Percentiles rank a stretch among this genome's conserved stretches.
Evolutionary conservation across 2,329 filamentous ascomycete species (phyloP).

Genomic region (Neofusicoccum parvum): DNA sequence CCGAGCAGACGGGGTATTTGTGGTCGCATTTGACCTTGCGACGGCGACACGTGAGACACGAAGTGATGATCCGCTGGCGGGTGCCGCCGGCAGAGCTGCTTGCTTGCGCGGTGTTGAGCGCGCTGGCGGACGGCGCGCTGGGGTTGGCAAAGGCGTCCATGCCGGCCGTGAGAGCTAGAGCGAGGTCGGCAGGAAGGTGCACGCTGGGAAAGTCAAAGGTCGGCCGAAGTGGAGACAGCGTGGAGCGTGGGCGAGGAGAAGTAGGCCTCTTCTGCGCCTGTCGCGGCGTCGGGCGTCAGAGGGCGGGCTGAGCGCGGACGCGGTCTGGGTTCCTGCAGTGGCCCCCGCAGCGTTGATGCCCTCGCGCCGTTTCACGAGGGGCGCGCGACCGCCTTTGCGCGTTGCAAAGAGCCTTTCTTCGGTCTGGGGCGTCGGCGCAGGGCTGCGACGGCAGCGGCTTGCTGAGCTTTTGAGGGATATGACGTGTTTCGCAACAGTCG

Average conservation of each 20-base stretch:
- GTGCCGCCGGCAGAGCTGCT: slow-evolving; percentile 5
- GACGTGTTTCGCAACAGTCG: not conserved
- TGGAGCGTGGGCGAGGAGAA: not conserved
- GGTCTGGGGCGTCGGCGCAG: slow-evolving; percentile 4
- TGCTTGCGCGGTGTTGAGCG: not conserved
- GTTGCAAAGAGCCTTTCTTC: not conserved
- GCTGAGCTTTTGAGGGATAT: not conserved
- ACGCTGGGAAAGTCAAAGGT: not conserved
- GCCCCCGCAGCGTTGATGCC: slow-evolving; percentile 15
- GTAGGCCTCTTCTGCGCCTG: not conserved
- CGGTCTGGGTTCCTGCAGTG: slow-evolving; percentile 4
- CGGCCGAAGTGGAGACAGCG: slow-evolving; percentile 5
- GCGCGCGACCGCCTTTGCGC: slow-evolving; percentile 2
- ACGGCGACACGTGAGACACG: slow-evolving; percentile 41
- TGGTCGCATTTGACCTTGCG: slow-evolving; percentile 44
- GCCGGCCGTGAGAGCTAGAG: not conserved
- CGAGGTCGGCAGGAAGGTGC: not conserved
- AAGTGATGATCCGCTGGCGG: slow-evolving; percentile 41
- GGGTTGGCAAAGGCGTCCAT: slow-evolving; percentile 14
- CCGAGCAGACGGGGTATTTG: slow-evolving; percentile 40
- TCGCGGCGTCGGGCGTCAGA: slow-evolving; percentile 6
- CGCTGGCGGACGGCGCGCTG: not conserved
- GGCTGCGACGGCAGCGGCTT: not conserved
- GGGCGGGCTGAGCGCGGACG: not conserved
- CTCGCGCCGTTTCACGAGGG: slow-evolving; percentile 8